These are phyloP conservation scores for Phenoliferia sp. DNA, from an alignment of 1,284 basidiomycete species.

Conservation along the genomic window DNA sequence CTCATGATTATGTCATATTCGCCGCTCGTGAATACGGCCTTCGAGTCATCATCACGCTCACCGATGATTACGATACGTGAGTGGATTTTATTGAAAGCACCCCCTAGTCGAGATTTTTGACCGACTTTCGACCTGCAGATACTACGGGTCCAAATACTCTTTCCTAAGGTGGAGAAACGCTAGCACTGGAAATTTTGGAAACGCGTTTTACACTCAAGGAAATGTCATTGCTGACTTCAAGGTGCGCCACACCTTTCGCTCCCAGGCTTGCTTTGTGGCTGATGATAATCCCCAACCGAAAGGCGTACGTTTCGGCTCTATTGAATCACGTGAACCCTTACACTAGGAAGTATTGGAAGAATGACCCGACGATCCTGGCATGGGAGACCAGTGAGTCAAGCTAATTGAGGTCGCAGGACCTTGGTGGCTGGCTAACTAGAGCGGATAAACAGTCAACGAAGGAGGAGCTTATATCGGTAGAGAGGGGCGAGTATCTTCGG, in stretches of 20 bases:
- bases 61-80: conserved; percentile 23
- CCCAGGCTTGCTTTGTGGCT: not conserved
- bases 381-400: conserved; percentile 22
- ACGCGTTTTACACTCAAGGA: conserved; percentile 11
- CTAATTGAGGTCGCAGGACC: not conserved
- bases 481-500: conserved; percentile 4
- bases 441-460: conserved; percentile 14
- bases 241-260: not conserved
- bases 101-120: too few species aligned
- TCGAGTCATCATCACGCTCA: conserved; percentile 12
- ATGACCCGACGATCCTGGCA: conserved; percentile 30
- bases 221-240: conserved; percentile 2
- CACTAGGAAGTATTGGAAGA: conserved; percentile 17
- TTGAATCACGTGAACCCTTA: conserved; percentile 3
- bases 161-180: conserved; percentile 4
- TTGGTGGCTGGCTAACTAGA: not conserved
- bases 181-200: conserved; percentile 2
- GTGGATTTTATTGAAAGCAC: not conserved
- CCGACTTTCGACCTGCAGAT: too few species aligned
- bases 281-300: not conserved
- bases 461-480: conserved; percentile 21
- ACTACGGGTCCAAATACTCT: conserved; percentile 22
- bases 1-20: conserved; percentile 21
- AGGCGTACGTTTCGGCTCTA: not conserved
- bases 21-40: conserved; percentile 25